phyloP scores from a whole-genome alignment of 139 green algal species.

The Chlamydomonas sp. region DNA sequence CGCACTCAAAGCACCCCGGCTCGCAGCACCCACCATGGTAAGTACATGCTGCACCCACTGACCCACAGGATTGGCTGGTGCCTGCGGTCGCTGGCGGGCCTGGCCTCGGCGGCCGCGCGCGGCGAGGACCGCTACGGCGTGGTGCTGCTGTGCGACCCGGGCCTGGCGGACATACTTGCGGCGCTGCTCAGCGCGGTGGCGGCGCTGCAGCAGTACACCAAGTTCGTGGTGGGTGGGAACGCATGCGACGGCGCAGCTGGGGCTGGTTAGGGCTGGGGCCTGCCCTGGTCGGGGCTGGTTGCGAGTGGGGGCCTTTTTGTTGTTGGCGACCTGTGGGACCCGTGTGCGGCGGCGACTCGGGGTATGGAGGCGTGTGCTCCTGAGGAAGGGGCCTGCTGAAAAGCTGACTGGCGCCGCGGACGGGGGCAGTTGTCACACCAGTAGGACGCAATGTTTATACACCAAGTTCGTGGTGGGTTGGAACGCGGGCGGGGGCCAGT shows the following conservation, averaged over 20 bases:
- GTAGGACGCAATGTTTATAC: too few species aligned
- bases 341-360: too few species aligned
- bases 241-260: not conserved
- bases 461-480: too few species aligned
- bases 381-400: too few species aligned
- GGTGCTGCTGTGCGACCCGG: slow-evolving; percentile 48
- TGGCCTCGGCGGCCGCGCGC: slow-evolving; percentile 31
- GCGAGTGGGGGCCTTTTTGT: not conserved
- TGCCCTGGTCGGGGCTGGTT: not conserved
- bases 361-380: too few species aligned
- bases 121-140: slow-evolving; percentile 56
- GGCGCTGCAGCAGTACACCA: slow-evolving; percentile 51
- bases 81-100: slow-evolving; percentile 24
- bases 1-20: too few species aligned
- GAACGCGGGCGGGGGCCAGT: too few species aligned
- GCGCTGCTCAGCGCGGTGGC: slow-evolving; percentile 32
- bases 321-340: not conserved
- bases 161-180: slow-evolving; percentile 29
- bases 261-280: too few species aligned
- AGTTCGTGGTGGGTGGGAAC: slow-evolving; percentile 27
- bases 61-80: slow-evolving; percentile 34
- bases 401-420: too few species aligned
- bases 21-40: too few species aligned
- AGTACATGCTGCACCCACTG: too few species aligned
- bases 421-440: too few species aligned